Conservation (phyloP, 306 rosid genomes). For the Arachis hypogaea region DNA sequence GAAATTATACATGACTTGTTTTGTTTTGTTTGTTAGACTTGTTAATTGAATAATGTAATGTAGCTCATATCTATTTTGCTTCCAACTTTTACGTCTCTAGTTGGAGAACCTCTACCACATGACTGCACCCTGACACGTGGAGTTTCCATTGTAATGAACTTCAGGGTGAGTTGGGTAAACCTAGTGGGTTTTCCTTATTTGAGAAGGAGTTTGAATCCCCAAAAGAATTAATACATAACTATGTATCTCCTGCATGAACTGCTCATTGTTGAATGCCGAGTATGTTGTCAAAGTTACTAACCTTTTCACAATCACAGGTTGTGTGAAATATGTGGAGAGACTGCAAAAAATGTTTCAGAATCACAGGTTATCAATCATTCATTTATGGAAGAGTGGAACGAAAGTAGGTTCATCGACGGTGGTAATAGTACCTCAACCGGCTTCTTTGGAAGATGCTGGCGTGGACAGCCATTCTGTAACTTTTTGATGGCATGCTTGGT, state of each 20-base stretch:
- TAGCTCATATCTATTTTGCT: conserved; percentile 22
- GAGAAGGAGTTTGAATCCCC: background rate
- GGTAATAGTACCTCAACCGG: conserved; percentile 41
- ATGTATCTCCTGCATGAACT: conserved; percentile 1
- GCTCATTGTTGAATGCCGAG: background rate
- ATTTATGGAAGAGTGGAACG: conserved; percentile 83
- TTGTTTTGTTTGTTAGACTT: background rate
- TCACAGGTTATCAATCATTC: conserved; percentile 48
- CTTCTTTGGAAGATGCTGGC: conserved; percentile 59
- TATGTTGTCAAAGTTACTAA: background rate
- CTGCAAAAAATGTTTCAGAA: conserved; percentile 63
- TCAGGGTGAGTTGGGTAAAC: conserved; percentile 13
- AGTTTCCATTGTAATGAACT: no score
- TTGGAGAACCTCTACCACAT: conserved; percentile 18
- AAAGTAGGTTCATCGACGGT: conserved; percentile 46
- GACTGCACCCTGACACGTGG: no score
- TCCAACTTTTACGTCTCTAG: background rate
- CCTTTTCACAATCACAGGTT: conserved; percentile 48
- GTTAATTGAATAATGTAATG: conserved; percentile 4
- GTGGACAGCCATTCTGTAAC: conserved; percentile 88
- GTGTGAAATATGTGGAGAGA: conserved; percentile 91
- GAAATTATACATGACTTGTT: no score
- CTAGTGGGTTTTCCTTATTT: conserved; percentile 21
- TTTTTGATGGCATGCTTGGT: conserved; percentile 92
- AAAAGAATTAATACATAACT: conserved; percentile 7